phyloP scores from a whole-genome alignment of 805 yeast species.

The Ogataea trehalophila region DNA sequence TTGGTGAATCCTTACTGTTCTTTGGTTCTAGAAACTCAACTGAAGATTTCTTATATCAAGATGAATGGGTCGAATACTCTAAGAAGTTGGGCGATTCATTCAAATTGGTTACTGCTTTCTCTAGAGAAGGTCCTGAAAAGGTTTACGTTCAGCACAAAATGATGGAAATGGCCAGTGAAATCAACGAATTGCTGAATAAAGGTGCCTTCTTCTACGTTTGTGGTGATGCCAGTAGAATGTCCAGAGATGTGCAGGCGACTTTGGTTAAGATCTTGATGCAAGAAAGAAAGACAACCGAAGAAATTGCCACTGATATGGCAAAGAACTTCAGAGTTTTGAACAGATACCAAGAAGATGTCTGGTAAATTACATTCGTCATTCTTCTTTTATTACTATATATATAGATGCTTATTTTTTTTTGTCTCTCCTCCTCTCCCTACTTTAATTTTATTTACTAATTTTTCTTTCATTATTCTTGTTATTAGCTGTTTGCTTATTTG shows the following conservation, averaged over 20 bases:
- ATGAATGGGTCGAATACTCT: conserved; percentile 82
- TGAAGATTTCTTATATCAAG: conserved; percentile 80
- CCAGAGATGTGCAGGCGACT: conserved; percentile 81
- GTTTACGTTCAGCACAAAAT: conserved; percentile 85
- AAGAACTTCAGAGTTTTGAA: conserved; percentile 78
- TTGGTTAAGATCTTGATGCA: conserved; percentile 57
- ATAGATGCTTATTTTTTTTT: too few species aligned
- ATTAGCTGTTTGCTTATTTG: too few species aligned
- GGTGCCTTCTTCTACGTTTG: conserved; percentile 94
- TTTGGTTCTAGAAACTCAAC: conserved; percentile 79
- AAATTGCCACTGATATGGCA: conserved; percentile 69
- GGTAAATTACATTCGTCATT: conserved; percentile 44
- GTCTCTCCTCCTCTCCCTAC: too few species aligned
- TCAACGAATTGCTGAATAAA: conserved; percentile 47
- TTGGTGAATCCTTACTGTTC: conserved; percentile 75
- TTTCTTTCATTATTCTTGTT: too few species aligned
- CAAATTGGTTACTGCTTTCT: conserved; percentile 78
- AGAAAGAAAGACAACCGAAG: conserved; percentile 58
- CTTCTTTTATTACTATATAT: too few species aligned
- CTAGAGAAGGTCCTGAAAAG: conserved; percentile 63
- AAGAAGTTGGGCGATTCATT: conserved; percentile 56
- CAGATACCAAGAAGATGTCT: conserved; percentile 94
- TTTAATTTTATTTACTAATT: too few species aligned
- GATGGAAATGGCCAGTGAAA: conserved; percentile 44
- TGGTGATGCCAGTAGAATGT: conserved; percentile 96